Percentiles rank a stretch among this genome's conserved stretches.
These are phyloP conservation scores for Trichoderma atrobrunneum DNA, from an alignment of 2,329 filamentous ascomycete species.

Conservation along the genomic window DNA sequence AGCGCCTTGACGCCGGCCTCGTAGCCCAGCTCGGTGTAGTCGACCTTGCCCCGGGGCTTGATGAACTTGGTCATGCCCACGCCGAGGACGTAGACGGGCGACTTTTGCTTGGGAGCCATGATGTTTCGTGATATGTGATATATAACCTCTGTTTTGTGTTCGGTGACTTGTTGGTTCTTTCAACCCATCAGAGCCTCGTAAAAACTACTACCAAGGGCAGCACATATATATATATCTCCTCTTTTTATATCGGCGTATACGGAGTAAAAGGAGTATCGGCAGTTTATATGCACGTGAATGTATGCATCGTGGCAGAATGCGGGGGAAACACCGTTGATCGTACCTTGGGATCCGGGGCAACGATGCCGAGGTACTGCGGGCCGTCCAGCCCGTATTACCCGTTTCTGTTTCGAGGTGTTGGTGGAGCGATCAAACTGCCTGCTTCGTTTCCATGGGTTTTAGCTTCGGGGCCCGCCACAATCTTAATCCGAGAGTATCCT, in stretches of 20 bases:
- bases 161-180: neutral
- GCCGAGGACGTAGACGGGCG: slow-evolving; percentile 79
- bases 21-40: slow-evolving; percentile 92
- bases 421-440: neutral
- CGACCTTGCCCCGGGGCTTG: slow-evolving; percentile 89
- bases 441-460: neutral
- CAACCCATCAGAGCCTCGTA: neutral
- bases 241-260: neutral
- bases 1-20: slow-evolving; percentile 89
- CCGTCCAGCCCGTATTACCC: slow-evolving; percentile 2
- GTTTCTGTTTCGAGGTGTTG: neutral
- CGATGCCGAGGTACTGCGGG: slow-evolving; percentile 14
- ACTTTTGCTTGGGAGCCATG: slow-evolving; percentile 51
- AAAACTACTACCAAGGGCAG: neutral
- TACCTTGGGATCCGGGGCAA: neutral
- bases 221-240: neutral
- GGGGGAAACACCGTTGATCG: neutral
- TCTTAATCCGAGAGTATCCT: neutral
- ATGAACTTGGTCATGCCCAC: slow-evolving; percentile 99
- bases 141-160: neutral
- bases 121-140: neutral
- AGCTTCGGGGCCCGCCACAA: neutral
- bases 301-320: neutral
- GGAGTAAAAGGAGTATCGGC: neutral
- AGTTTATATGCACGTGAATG: neutral